Evolutionary conservation across 2,329 filamentous ascomycete species (phyloP).

Genomic region (Cladosporium halotolerans): DNA sequence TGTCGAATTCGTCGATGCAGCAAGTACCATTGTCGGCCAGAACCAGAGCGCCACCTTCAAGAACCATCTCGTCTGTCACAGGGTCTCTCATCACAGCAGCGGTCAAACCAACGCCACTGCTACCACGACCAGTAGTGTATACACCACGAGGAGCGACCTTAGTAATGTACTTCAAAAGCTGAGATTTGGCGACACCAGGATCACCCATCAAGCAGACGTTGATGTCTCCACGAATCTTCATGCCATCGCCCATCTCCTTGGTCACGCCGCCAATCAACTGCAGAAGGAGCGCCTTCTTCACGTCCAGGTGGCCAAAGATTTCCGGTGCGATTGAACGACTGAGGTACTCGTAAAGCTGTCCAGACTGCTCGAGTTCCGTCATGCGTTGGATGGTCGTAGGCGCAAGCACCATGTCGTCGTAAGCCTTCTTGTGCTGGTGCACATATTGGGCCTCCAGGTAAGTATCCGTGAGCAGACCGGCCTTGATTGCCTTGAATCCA

Average conservation of each 20-base stretch:
- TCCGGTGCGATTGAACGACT: slow-evolving; percentile 95
- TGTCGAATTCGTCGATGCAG: slow-evolving; percentile 83
- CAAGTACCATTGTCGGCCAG: slow-evolving; percentile 78
- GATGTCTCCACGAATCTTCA: slow-evolving; percentile 98
- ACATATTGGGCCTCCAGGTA: slow-evolving; percentile 94
- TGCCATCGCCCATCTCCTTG: slow-evolving; percentile 95
- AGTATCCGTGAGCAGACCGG: slow-evolving; percentile 92
- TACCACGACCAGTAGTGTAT: slow-evolving; percentile 75
- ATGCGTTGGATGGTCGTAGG: slow-evolving; percentile 74
- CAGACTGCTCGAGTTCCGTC: slow-evolving; percentile 74
- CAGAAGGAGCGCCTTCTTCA: slow-evolving; percentile 95
- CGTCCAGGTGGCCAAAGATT: slow-evolving; percentile 92
- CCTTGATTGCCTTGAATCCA: slow-evolving; percentile 95
- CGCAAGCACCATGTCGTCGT: slow-evolving; percentile 85
- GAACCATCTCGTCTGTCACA: slow-evolving; percentile 77
- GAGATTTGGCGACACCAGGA: slow-evolving; percentile 98
- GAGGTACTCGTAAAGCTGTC: slow-evolving; percentile 91
- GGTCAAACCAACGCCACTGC: slow-evolving; percentile 74
- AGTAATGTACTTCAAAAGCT: slow-evolving; percentile 95
- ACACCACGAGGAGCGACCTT: slow-evolving; percentile 93
- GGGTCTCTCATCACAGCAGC: slow-evolving; percentile 79
- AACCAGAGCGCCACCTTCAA: slow-evolving; percentile 73
- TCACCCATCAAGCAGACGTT: slow-evolving; percentile 99
- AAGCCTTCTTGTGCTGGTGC: slow-evolving; percentile 95
- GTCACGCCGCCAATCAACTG: slow-evolving; percentile 92